Evolutionary conservation across 805 yeast genomes (phyloP).

Genomic region (Starmerella sirachaensis): DNA sequence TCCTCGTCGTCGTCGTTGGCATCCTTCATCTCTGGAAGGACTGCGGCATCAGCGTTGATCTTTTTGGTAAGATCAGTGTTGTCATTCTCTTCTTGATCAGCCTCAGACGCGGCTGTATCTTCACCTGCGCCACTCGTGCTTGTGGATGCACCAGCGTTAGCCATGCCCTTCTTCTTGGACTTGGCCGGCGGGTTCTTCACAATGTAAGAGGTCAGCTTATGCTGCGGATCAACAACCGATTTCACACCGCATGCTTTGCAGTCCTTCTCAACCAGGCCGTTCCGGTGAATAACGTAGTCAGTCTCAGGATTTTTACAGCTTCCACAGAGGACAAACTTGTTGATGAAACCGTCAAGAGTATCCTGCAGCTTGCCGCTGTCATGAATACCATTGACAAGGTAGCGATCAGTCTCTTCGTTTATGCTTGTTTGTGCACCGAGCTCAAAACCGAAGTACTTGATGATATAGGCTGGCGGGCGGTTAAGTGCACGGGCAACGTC

Average conservation of each 20-base stretch:
- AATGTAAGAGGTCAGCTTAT: slow-evolving; percentile 75
- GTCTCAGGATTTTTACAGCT: slow-evolving; percentile 97
- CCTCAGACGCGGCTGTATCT: slow-evolving; percentile 22
- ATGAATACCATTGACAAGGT: slow-evolving; percentile 88
- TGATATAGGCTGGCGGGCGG: slow-evolving; percentile 83
- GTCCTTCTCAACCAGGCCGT: slow-evolving; percentile 68
- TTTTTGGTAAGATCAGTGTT: slow-evolving; percentile 67
- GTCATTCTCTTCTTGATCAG: slow-evolving; percentile 37
- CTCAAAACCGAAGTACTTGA: slow-evolving; percentile 92
- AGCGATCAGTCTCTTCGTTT: slow-evolving; percentile 71
- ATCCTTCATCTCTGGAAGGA: slow-evolving; percentile 41
- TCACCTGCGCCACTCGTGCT: slow-evolving; percentile 23
- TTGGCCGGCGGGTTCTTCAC: slow-evolving; percentile 68
- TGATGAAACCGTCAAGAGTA: slow-evolving; percentile 84
- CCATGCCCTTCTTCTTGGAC: slow-evolving; percentile 43
- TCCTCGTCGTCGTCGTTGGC: slow-evolving; percentile 65
- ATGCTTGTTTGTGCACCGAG: slow-evolving; percentile 91
- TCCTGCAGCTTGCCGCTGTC: slow-evolving; percentile 86
- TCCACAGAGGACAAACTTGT: slow-evolving; percentile 84
- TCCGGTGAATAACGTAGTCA: slow-evolving; percentile 67
- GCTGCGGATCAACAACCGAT: slow-evolving; percentile 71
- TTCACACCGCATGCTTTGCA: slow-evolving; percentile 98
- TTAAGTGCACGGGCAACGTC: slow-evolving; percentile 92
- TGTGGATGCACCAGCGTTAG: slow-evolving; percentile 67
- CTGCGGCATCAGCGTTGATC: slow-evolving; percentile 74